These are phyloP conservation scores for Phytophthora kernoviae DNA, from an alignment of 352 stramenopile species.

Conservation along the genomic window DNA sequence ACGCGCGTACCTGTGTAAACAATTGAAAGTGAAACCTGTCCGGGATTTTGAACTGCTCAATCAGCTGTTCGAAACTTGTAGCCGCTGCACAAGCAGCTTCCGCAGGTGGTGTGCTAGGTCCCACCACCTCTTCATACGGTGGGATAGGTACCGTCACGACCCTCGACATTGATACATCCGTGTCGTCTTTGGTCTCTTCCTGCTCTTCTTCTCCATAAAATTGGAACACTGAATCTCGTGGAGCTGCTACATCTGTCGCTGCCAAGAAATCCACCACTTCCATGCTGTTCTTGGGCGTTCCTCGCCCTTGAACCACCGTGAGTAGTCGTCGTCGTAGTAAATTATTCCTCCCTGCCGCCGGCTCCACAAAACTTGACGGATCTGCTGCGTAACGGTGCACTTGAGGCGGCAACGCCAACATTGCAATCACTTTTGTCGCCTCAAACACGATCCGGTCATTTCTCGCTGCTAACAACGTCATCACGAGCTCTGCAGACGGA, in stretches of 20 bases:
- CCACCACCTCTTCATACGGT: slow-evolving; percentile 32
- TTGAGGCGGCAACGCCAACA: slow-evolving; percentile 71
- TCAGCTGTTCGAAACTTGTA: slow-evolving; percentile 58
- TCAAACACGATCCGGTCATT: slow-evolving; percentile 75
- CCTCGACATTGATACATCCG: slow-evolving; percentile 8
- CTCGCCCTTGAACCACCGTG: slow-evolving; percentile 51
- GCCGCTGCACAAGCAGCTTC: slow-evolving; percentile 44
- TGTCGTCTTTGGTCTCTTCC: slow-evolving; percentile 17
- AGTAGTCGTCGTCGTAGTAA: slow-evolving; percentile 59
- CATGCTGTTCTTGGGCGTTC: slow-evolving; percentile 50
- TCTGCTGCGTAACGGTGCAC: slow-evolving; percentile 71
- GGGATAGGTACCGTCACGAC: slow-evolving; percentile 54
- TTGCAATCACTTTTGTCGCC: slow-evolving; percentile 74
- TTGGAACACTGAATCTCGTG: slow-evolving; percentile 51
- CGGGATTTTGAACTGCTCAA: slow-evolving; percentile 57
- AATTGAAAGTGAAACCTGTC: slow-evolving; percentile 75
- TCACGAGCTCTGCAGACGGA: slow-evolving; percentile 54
- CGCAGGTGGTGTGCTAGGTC: slow-evolving; percentile 10
- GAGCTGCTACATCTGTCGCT: slow-evolving; percentile 3
- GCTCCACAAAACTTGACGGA: slow-evolving; percentile 51
- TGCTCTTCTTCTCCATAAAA: slow-evolving; percentile 58
- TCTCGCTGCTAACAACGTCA: slow-evolving; percentile 59
- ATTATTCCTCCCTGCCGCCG: slow-evolving; percentile 41
- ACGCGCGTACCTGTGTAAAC: slow-evolving; percentile 64
- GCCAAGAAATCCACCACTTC: slow-evolving; percentile 73